A percentile compares a stretch with the other conserved stretches of the same genome.
Conservation (phyloP, 371 early-diverging fungal genomes). For the Lichtheimia ornata region DNA sequence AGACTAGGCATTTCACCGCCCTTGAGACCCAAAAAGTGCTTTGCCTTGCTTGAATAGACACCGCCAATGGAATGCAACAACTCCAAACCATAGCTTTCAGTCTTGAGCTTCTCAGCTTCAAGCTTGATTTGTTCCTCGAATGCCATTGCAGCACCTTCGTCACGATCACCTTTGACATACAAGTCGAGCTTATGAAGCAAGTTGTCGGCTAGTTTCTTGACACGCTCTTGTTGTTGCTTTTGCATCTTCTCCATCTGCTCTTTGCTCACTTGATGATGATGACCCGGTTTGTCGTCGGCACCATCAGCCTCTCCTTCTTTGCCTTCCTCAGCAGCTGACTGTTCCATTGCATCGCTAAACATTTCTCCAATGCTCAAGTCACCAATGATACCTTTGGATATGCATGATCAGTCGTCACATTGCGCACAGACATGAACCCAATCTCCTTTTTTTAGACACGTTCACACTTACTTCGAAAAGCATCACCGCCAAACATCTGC, state of each 20-base stretch:
- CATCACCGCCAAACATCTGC: constrained; percentile 94
- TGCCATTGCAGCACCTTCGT: constrained; percentile 45
- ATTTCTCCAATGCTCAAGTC: constrained; percentile 47
- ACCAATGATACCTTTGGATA: constrained; percentile 43
- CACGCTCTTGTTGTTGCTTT: constrained; percentile 65
- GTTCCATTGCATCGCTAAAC: constrained; percentile 40
- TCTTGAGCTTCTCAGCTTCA: constrained; percentile 88
- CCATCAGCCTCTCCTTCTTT: constrained; percentile 9
- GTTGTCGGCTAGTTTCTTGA: constrained; percentile 75
- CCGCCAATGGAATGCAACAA: constrained; percentile 90
- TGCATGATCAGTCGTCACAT: no score
- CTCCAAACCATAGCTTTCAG: constrained; percentile 90
- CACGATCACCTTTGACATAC: constrained; percentile 71
- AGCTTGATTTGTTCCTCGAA: constrained; percentile 71
- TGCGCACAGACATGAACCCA: no score
- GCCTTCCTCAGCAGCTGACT: constrained; percentile 12
- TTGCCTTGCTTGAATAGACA: constrained; percentile 85
- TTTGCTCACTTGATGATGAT: constrained; percentile 29
- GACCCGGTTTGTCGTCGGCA: constrained; percentile 18
- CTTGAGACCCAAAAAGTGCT: constrained; percentile 72
- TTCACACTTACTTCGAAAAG: constrained; percentile 59
- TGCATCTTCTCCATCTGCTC: constrained; percentile 64
- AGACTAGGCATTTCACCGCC: constrained; percentile 65
- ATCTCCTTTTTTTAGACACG: not conserved
- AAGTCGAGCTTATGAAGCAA: constrained; percentile 75